Evolutionary conservation across 257 asterid genomes (phyloP).

Genomic region (Rauvolfia tetraphylla): DNA sequence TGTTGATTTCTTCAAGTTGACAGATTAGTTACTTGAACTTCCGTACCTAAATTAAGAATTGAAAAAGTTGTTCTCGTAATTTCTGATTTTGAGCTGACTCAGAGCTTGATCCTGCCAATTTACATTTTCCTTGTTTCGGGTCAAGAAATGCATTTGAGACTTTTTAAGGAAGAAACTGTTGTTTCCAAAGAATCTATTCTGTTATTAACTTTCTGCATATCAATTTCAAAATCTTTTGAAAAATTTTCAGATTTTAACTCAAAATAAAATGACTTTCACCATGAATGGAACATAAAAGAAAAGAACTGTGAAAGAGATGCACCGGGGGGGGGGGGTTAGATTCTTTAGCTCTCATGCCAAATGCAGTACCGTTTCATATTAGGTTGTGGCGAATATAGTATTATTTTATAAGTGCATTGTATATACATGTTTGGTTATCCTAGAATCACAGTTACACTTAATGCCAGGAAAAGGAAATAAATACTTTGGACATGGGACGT

Average conservation of each 20-base stretch:
- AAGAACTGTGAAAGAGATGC: too few relatives aligned
- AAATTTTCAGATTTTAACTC: neutral
- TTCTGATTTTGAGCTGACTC: neutral
- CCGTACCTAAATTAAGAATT: neutral
- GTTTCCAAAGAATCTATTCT: neutral
- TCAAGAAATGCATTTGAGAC: neutral
- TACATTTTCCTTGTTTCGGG: neutral
- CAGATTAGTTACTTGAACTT: neutral
- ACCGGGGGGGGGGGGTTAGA: too few relatives aligned
- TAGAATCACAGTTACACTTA: neutral
- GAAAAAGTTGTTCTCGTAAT: neutral
- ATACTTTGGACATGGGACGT: neutral
- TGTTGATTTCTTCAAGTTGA: neutral
- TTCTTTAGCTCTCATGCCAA: neutral
- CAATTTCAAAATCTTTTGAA: neutral
- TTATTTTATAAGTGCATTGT: neutral
- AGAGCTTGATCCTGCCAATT: neutral
- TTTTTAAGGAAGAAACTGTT: neutral
- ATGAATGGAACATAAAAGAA: too few relatives aligned
- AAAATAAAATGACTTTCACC: neutral
- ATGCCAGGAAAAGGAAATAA: neutral
- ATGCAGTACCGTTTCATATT: neutral
- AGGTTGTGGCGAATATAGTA: neutral
- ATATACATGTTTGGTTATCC: neutral
- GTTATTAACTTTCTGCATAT: neutral